Evolutionary conservation across 1,284 basidiomycete genomes (phyloP).

Genomic region (Trichosporon sp.): DNA sequence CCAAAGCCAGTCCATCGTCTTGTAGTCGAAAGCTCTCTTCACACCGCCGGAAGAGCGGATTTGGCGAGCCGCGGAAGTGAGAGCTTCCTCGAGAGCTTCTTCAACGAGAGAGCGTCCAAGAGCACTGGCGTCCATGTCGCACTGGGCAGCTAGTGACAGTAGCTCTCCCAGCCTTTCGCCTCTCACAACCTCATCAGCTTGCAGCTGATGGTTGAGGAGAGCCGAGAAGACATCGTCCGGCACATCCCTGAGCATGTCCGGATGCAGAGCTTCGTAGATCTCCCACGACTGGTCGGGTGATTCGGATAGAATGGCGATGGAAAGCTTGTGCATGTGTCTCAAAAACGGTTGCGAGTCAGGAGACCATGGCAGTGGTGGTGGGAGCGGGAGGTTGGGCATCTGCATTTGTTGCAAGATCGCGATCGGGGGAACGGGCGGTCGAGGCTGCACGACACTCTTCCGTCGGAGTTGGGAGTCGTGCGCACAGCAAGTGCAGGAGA

Average conservation of each 20-base stretch:
- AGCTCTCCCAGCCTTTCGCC: conserved; percentile 34
- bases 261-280: conserved; percentile 42
- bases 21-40: neutral
- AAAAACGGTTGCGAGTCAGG: conserved; percentile 49
- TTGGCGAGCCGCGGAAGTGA: neutral
- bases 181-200: conserved; percentile 12
- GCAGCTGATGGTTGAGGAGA: conserved; percentile 41
- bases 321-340: conserved; percentile 47
- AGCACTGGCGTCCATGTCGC: conserved; percentile 35
- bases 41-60: neutral
- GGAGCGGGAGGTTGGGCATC: conserved; percentile 45
- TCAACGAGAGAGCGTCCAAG: conserved; percentile 24
- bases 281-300: conserved; percentile 43
- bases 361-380: conserved; percentile 50
- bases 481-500: conserved; percentile 44
- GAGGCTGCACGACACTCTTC: neutral
- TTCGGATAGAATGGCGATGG: conserved; percentile 37
- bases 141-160: conserved; percentile 38
- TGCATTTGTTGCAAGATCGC: conserved; percentile 29
- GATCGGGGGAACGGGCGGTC: conserved; percentile 24
- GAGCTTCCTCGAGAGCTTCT: neutral
- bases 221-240: conserved; percentile 44
- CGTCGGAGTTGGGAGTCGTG: neutral
- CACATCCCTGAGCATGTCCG: conserved; percentile 40
- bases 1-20: conserved; percentile 34